These are phyloP conservation scores for Aphanomyces stellatus DNA, from an alignment of 352 stramenopile species.

Conservation along the genomic window DNA sequence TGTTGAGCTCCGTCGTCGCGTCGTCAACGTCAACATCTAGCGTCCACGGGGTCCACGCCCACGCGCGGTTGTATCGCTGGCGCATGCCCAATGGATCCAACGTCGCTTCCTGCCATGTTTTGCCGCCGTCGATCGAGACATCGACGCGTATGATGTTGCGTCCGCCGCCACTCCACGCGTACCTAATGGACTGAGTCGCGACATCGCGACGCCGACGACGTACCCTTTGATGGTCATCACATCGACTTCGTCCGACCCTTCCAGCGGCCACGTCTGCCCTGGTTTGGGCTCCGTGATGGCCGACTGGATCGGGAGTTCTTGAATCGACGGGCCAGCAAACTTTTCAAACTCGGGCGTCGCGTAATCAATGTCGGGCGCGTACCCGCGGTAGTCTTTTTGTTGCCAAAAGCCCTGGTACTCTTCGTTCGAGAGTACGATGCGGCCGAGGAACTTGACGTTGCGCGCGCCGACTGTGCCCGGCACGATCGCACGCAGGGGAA, in stretches of 20 bases:
- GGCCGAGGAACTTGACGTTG: conserved; percentile 96
- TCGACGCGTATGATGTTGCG: conserved; percentile 95
- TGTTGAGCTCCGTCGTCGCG: conserved; percentile 68
- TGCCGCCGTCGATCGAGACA: conserved; percentile 89
- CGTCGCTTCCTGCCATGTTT: conserved; percentile 88
- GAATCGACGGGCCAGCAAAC: conserved; percentile 80
- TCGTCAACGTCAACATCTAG: conserved; percentile 84
- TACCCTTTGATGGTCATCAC: conserved; percentile 90
- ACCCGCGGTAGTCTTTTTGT: conserved; percentile 88
- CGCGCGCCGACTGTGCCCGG: conserved; percentile 91
- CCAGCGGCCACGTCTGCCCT: conserved; percentile 31
- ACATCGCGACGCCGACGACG: background rate
- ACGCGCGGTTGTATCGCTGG: conserved; percentile 86
- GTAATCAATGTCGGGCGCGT: conserved; percentile 82
- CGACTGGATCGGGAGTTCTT: conserved; percentile 87
- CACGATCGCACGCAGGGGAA: conserved; percentile 93
- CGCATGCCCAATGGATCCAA: conserved; percentile 72
- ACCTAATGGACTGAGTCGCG: background rate
- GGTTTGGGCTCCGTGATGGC: conserved; percentile 84
- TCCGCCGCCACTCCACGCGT: conserved; percentile 90
- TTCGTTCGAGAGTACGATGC: conserved; percentile 74
- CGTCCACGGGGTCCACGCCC: conserved; percentile 96
- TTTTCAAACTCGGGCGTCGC: conserved; percentile 75
- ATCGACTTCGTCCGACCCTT: conserved; percentile 52
- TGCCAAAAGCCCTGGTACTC: conserved; percentile 89